phyloP scores from a whole-genome alignment of 1,139 yeast genomes.

The Blastobotrys proliferans region DNA sequence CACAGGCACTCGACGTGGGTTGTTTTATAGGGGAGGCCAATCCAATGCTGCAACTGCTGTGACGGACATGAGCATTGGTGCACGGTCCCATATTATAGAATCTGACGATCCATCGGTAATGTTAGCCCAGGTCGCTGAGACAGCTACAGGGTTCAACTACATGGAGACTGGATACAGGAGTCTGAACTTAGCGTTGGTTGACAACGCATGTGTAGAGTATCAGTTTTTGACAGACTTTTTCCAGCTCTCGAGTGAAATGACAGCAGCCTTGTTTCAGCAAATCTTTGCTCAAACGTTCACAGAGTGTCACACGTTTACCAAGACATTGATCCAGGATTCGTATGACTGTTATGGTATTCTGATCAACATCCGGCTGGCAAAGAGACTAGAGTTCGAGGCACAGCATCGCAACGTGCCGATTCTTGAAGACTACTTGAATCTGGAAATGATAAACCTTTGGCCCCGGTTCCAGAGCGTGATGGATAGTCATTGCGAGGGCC shows the following conservation, averaged over 20 bases:
- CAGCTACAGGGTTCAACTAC: conserved; percentile 55
- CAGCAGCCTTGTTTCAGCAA: conserved; percentile 43
- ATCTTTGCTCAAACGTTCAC: conserved; percentile 48
- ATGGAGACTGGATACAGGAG: conserved; percentile 71
- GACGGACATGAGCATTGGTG: conserved; percentile 44
- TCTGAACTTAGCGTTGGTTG: conserved; percentile 68
- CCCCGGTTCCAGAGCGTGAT: conserved; percentile 76
- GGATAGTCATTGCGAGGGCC: conserved; percentile 70
- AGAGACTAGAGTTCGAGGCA: conserved; percentile 56
- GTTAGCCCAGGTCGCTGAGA: conserved; percentile 83
- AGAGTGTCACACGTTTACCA: conserved; percentile 47
- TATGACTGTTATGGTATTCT: conserved; percentile 77
- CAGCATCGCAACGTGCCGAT: conserved; percentile 67
- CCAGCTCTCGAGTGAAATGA: conserved; percentile 42
- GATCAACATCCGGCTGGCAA: conserved; percentile 70
- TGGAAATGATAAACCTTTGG: conserved; percentile 67
- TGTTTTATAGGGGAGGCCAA: conserved; percentile 11
- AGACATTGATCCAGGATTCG: conserved; percentile 45
- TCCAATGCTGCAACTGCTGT: neutral
- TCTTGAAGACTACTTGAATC: conserved; percentile 67
- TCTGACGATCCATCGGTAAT: conserved; percentile 61
- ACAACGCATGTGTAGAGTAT: conserved; percentile 75
- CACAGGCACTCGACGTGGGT: conserved; percentile 11
- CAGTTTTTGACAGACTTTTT: conserved; percentile 71
- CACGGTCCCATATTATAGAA: conserved; percentile 48